These are phyloP conservation scores for Fusarium odoratissimum DNA, from an alignment of 2,329 filamentous ascomycete genomes.

Conservation along the genomic window DNA sequence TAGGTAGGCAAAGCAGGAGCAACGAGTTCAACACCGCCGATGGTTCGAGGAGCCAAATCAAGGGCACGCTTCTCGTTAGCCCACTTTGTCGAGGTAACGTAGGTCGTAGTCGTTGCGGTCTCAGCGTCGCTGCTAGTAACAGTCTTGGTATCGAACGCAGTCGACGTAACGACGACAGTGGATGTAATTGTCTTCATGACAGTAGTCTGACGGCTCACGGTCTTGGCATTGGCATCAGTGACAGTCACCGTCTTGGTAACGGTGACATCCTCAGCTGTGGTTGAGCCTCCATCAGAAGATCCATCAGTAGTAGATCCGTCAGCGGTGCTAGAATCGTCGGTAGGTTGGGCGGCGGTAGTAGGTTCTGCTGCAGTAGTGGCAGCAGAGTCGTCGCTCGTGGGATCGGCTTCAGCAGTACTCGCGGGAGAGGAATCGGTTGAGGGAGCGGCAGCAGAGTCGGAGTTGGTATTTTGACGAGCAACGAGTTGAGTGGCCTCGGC, in stretches of 20 bases:
- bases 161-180: slow-evolving; percentile 51
- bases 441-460: neutral
- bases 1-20: slow-evolving; percentile 34
- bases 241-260: slow-evolving; percentile 49
- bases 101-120: slow-evolving; percentile 52
- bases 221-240: slow-evolving; percentile 42
- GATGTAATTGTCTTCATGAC: slow-evolving; percentile 46
- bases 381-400: slow-evolving; percentile 4
- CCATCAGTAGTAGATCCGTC: neutral
- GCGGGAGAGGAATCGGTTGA: slow-evolving; percentile 2
- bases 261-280: slow-evolving; percentile 43
- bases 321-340: slow-evolving; percentile 10
- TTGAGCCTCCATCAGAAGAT: slow-evolving; percentile 4
- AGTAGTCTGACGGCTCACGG: slow-evolving; percentile 48
- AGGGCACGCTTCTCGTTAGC: slow-evolving; percentile 51
- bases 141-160: slow-evolving; percentile 51
- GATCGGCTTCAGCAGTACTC: slow-evolving; percentile 9
- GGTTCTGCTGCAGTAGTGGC: slow-evolving; percentile 19
- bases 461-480: slow-evolving; percentile 28
- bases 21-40: slow-evolving; percentile 29
- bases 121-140: slow-evolving; percentile 51
- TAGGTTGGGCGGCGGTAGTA: slow-evolving; percentile 19
- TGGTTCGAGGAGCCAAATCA: slow-evolving; percentile 45
- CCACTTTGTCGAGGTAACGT: slow-evolving; percentile 49
- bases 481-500: slow-evolving; percentile 37